Conservation (phyloP, 2,329 filamentous ascomycete genomes). For the Xylariaceae sp. region DNA sequence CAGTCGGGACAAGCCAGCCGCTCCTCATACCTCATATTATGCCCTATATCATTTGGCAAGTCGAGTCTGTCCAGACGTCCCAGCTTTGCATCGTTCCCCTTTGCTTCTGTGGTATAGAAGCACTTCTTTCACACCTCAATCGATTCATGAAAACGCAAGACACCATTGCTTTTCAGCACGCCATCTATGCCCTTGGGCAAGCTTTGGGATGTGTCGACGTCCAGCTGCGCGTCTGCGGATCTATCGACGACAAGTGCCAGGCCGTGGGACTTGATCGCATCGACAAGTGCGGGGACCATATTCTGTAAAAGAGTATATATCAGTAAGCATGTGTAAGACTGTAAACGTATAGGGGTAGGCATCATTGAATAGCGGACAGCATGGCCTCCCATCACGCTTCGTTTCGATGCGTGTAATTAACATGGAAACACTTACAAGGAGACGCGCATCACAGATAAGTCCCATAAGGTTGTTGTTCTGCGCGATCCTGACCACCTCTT, state of each 20-base stretch:
- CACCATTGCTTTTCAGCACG: conserved; percentile 77
- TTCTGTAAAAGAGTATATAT: conserved; percentile 52
- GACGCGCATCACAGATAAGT: conserved; percentile 79
- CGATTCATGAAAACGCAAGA: conserved; percentile 88
- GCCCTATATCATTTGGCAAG: no score
- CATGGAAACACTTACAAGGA: conserved; percentile 62
- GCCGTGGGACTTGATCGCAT: conserved; percentile 91
- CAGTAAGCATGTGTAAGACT: not conserved
- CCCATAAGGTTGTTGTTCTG: conserved; percentile 99
- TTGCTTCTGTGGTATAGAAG: conserved; percentile 6
- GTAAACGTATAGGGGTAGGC: no score
- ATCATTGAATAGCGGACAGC: no score
- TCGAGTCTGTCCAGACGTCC: not conserved
- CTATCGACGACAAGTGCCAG: conserved; percentile 89
- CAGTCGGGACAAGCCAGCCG: no score
- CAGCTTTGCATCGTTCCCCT: not conserved
- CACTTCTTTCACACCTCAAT: conserved; percentile 58
- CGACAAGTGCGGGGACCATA: conserved; percentile 86
- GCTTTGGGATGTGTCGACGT: conserved; percentile 51
- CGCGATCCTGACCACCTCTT: conserved; percentile 89
- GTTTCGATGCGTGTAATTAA: no score
- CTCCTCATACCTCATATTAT: no score
- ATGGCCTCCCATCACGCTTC: no score
- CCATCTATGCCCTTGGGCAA: conserved; percentile 84
- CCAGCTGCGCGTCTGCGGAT: conserved; percentile 53